Percentiles rank a stretch among this genome's conserved stretches.
phyloP scores from a whole-genome alignment of 2,329 filamentous ascomycete genomes.

The Calonectria pseudoturangicola region DNA sequence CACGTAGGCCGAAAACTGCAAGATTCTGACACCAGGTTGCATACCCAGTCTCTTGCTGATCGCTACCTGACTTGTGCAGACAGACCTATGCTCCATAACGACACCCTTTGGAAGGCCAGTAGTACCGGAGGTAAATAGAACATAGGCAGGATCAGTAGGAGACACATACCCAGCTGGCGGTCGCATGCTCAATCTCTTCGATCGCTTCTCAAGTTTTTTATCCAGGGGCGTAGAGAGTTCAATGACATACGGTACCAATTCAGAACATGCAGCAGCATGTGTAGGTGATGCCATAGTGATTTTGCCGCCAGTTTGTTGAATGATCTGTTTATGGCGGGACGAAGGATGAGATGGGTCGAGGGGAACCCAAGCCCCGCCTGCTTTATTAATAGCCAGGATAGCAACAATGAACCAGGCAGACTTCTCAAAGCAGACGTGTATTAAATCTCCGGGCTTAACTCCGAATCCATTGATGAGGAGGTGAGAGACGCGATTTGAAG shows the following conservation, averaged over 20 bases:
- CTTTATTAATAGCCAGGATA: slow-evolving; percentile 10
- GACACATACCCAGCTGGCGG: not conserved
- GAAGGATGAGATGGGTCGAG: slow-evolving; percentile 10
- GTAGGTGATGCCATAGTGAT: slow-evolving; percentile 5
- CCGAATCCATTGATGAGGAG: slow-evolving; percentile 20
- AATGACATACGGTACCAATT: slow-evolving; percentile 10
- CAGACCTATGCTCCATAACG: slow-evolving; percentile 9
- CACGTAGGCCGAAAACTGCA: slow-evolving; percentile 28
- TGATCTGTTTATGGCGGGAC: slow-evolving; percentile 1
- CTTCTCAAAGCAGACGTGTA: slow-evolving; percentile 16
- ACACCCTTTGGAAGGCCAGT: slow-evolving; percentile 1
- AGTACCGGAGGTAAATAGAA: slow-evolving; percentile 6
- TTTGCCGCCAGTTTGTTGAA: slow-evolving; percentile 7
- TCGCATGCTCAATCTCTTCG: slow-evolving; percentile 12
- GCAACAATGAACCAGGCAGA: slow-evolving; percentile 13
- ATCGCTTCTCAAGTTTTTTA: slow-evolving; percentile 1
- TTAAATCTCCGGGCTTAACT: not conserved
- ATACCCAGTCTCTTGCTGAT: not conserved
- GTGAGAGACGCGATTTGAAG: slow-evolving; percentile 11
- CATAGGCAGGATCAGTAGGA: slow-evolving; percentile 14
- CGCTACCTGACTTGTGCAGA: slow-evolving; percentile 19
- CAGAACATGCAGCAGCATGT: not conserved
- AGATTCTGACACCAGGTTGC: slow-evolving; percentile 9
- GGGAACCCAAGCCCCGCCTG: not conserved
- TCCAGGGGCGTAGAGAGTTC: slow-evolving; percentile 5